These are phyloP conservation scores for Stachybotrys chartarum DNA, from an alignment of 2,329 filamentous ascomycete genomes.

Conservation along the genomic window DNA sequence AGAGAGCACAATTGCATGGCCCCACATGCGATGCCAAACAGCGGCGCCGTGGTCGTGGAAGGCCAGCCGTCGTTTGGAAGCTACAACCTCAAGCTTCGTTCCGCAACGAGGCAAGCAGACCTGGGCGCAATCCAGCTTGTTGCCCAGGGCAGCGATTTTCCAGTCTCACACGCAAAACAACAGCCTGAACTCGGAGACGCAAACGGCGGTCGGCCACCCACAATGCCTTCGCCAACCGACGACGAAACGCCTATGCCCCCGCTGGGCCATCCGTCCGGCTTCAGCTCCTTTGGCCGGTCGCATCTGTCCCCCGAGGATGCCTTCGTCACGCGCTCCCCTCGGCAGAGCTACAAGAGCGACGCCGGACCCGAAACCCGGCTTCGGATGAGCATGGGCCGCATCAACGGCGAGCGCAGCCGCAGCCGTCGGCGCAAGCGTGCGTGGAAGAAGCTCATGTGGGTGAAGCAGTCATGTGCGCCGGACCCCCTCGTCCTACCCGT, in stretches of 20 bases:
- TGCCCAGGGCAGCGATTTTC: too few relatives aligned
- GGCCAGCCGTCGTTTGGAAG: too few relatives aligned
- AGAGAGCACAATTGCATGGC: too few relatives aligned
- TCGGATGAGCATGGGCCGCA: constrained; percentile 25
- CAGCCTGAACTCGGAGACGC: too few relatives aligned
- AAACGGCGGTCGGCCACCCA: not conserved
- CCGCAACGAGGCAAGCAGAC: too few relatives aligned
- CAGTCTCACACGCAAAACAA: too few relatives aligned
- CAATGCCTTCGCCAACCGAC: constrained; percentile 30
- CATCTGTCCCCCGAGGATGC: constrained; percentile 81
- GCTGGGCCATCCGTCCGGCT: constrained; percentile 19
- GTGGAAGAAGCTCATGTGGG: constrained; percentile 97
- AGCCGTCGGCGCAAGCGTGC: constrained; percentile 63
- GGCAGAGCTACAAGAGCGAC: constrained; percentile 22
- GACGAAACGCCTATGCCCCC: constrained; percentile 29
- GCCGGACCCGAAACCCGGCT: constrained; percentile 20
- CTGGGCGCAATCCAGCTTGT: too few relatives aligned
- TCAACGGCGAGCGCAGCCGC: constrained; percentile 46
- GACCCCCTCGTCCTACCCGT: not conserved
- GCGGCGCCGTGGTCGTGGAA: too few relatives aligned
- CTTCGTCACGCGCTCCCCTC: constrained; percentile 48
- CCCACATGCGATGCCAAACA: too few relatives aligned
- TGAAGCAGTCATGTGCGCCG: constrained; percentile 81
- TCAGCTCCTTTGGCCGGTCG: constrained; percentile 45
- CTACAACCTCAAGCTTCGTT: too few relatives aligned